A percentile compares a stretch with the other conserved stretches of the same genome.
Evolutionary conservation across 306 rosid genomes (phyloP).

Genomic region (Urtica urens): DNA sequence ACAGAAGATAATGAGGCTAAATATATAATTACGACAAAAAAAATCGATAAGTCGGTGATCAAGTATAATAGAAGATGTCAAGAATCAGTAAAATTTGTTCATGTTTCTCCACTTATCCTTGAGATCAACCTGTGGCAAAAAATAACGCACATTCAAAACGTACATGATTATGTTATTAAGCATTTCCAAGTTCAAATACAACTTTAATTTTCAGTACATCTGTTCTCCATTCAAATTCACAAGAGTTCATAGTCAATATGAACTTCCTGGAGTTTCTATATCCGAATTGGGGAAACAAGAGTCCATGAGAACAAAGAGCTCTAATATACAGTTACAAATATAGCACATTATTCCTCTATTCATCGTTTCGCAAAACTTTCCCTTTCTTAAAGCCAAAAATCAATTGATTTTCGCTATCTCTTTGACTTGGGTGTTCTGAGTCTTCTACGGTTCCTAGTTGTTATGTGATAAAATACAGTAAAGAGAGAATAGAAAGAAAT

Average conservation of each 20-base stretch:
- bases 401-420: too few relatives aligned
- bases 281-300: background rate
- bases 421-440: too few relatives aligned
- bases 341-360: background rate
- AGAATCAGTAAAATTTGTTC: background rate
- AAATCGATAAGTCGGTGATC: too few relatives aligned
- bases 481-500: too few relatives aligned
- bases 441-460: too few relatives aligned
- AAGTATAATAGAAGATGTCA: too few relatives aligned
- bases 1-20: too few relatives aligned
- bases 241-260: background rate
- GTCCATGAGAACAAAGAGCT: background rate
- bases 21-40: too few relatives aligned
- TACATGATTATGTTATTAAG: background rate
- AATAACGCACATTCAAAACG: background rate
- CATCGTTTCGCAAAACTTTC: too few relatives aligned
- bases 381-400: too few relatives aligned
- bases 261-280: background rate
- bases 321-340: background rate
- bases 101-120: slow-evolving; percentile 5
- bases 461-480: too few relatives aligned
- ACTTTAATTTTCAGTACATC: background rate
- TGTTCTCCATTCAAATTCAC: slow-evolving; percentile 2
- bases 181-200: background rate
- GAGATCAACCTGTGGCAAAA: background rate